These are phyloP conservation scores for Cytospora schulzeri DNA, from an alignment of 2,329 filamentous ascomycete genomes.

Conservation along the genomic window DNA sequence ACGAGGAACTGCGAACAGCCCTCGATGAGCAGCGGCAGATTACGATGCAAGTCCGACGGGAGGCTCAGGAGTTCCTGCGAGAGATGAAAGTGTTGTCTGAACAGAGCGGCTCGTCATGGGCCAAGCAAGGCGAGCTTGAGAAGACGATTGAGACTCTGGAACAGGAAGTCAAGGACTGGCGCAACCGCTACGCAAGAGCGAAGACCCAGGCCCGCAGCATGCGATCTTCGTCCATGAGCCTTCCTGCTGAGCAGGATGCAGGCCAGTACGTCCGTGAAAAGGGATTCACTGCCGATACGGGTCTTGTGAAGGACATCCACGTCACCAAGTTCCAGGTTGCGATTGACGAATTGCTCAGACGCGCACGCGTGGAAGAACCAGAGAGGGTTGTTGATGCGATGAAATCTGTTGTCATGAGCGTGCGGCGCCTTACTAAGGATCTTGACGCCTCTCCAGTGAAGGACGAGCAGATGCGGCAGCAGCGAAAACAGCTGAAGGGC, in stretches of 20 bases:
- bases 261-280: slow-evolving; percentile 66
- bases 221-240: slow-evolving; percentile 76
- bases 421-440: slow-evolving; percentile 83
- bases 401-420: slow-evolving; percentile 80
- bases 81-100: slow-evolving; percentile 90
- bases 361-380: slow-evolving; percentile 72
- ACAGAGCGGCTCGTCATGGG: slow-evolving; percentile 75
- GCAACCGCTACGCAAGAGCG: slow-evolving; percentile 80
- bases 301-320: slow-evolving; percentile 86
- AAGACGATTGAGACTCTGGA: slow-evolving; percentile 76
- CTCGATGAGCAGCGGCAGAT: slow-evolving; percentile 76
- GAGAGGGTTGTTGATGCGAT: slow-evolving; percentile 79
- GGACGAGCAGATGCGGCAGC: slow-evolving; percentile 56
- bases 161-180: slow-evolving; percentile 85
- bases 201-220: slow-evolving; percentile 86
- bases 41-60: slow-evolving; percentile 82
- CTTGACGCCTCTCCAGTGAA: slow-evolving; percentile 62
- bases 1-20: slow-evolving; percentile 67
- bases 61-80: slow-evolving; percentile 79
- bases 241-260: slow-evolving; percentile 71
- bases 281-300: slow-evolving; percentile 69
- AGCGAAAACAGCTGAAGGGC: slow-evolving; percentile 72
- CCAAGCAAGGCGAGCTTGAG: slow-evolving; percentile 79
- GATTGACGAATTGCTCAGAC: slow-evolving; percentile 85
- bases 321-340: slow-evolving; percentile 94